Percentiles rank a stretch among this genome's conserved stretches.
phyloP scores from a whole-genome alignment of 345 rosid species.

The Gossypium herbaceum region DNA sequence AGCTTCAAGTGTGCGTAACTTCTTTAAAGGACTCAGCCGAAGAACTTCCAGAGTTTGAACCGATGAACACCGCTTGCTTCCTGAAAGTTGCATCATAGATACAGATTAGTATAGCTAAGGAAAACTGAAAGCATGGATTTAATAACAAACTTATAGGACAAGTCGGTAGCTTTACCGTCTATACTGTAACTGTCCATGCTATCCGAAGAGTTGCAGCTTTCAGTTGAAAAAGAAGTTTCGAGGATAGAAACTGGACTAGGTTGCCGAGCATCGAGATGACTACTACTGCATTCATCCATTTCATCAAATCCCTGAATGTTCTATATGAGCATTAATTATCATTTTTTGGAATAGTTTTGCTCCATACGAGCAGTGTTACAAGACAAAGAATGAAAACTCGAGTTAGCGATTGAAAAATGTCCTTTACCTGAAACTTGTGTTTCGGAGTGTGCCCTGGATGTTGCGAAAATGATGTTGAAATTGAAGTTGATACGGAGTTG shows the following conservation, averaged over 20 bases:
- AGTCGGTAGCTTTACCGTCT: constrained; percentile 36
- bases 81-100: constrained; percentile 31
- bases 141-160: not conserved
- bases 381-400: not conserved
- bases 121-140: not conserved
- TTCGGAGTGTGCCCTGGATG: constrained; percentile 28
- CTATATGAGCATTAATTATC: constrained; percentile 13
- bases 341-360: not conserved
- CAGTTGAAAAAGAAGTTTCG: constrained; percentile 53
- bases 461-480: constrained; percentile 28
- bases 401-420: not conserved
- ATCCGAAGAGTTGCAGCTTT: constrained; percentile 60
- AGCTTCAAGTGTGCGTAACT: constrained; percentile 35
- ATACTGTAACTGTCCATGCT: constrained; percentile 41
- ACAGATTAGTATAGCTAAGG: constrained; percentile 6
- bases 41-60: constrained; percentile 45
- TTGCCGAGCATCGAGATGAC: constrained; percentile 37
- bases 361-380: not conserved
- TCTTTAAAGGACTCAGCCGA: constrained; percentile 35
- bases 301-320: constrained; percentile 35
- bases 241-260: constrained; percentile 77
- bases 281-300: constrained; percentile 36
- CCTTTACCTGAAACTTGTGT: constrained; percentile 46
- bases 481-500: constrained; percentile 29
- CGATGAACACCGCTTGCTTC: constrained; percentile 45